These are phyloP conservation scores for Prosopis cineraria DNA, from an alignment of 306 rosid genomes.

Conservation along the genomic window DNA sequence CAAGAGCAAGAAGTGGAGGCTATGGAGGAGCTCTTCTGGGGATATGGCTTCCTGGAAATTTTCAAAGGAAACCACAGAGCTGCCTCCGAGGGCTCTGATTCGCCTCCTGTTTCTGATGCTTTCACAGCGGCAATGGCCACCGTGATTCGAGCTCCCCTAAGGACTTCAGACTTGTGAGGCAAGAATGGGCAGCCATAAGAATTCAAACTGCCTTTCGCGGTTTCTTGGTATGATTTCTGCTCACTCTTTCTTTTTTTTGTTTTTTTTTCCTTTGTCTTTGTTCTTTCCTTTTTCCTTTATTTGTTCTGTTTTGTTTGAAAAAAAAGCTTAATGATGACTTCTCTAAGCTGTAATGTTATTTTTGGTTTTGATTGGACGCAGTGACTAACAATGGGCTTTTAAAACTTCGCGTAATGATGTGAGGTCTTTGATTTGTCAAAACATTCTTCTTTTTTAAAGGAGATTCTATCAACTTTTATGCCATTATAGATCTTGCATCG, in stretches of 20 bases:
- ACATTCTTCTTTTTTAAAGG: not conserved
- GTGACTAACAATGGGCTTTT: not conserved
- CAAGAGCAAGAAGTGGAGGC: constrained; percentile 79
- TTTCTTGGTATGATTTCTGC: constrained; percentile 59
- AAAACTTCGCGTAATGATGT: not conserved
- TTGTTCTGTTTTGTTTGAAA: not conserved
- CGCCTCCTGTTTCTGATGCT: constrained; percentile 60
- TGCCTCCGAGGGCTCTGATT: constrained; percentile 76
- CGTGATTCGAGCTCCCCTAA: constrained; percentile 88
- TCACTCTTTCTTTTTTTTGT: not conserved
- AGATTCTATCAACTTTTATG: not conserved
- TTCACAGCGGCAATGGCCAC: constrained; percentile 81
- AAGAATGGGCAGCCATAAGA: constrained; percentile 95
- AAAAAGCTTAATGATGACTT: not conserved
- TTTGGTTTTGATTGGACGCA: not conserved
- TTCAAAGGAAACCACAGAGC: constrained; percentile 68
- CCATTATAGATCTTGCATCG: not conserved
- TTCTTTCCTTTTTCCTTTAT: not conserved
- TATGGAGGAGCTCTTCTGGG: constrained; percentile 79
- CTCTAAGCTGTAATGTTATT: not conserved
- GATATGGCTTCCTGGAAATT: constrained; percentile 66
- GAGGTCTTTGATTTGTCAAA: not conserved
- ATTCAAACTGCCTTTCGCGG: constrained; percentile 95
- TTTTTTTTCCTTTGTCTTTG: not conserved
- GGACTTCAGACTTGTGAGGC: constrained; percentile 71